Base-by-base conservation (phyloP, 257 asterid species). In the Lithospermum erythrorhizon region DNA sequence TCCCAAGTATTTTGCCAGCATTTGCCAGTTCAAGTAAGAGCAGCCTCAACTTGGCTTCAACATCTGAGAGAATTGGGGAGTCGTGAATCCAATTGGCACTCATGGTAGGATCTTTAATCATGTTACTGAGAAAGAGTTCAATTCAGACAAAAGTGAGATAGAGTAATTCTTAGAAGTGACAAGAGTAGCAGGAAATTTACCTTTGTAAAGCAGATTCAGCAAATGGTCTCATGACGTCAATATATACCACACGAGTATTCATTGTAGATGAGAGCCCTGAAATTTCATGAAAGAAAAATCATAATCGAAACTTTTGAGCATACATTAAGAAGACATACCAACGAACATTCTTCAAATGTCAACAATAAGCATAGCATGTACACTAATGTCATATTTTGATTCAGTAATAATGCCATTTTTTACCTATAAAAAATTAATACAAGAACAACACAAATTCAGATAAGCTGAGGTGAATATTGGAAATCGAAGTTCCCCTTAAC, bases 211-310 rank as follows among this genome's bases (percentile, higher is more conserved):
- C 90, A 81, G 89, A 91, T 78, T 91, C 98, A 52, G 98, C 98
- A 83, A 87, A 91, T 37, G 98, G 98, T 72, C 96, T 81, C 98
- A 91, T 91, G 70, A 91, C 75, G 65, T 91, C 96, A 68, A 82
- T 69, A 74, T 91, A 91, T 56, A 77, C 83, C 27, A 91, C 70
- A 65, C 95, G 91, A 60, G 79, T 81, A 77, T 84, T 80, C 98
- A 91, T 74, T 21, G 96, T 70, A 13, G 98, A 81, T 62, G 98
- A 91, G 72, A 91, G 95, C 49, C 98, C 98, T 91, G 93, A 62
- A 59, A 65, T 69, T 66, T 72, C n/a, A 70, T 51, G 67, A 8
- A 52, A 74, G 45, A 49, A 68, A 41, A 65, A 58, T 66, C 56
- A 59, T 66, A 47, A 63, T 32, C 59, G 51, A 32, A 57, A 65